phyloP scores from a whole-genome alignment of 768 basidiomycete species.

The Xerocomus spinulosus region DNA sequence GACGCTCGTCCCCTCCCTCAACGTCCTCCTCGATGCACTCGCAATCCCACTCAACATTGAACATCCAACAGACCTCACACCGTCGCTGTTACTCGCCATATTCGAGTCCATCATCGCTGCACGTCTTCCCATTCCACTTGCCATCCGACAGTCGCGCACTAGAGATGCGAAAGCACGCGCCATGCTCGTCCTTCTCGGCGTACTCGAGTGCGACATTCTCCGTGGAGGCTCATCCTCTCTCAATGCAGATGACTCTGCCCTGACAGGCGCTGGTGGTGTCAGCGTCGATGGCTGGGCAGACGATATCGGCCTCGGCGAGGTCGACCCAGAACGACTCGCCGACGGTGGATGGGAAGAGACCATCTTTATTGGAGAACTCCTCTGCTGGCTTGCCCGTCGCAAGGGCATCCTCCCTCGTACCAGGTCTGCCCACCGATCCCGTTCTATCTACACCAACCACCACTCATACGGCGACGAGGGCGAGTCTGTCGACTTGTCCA shows the following conservation, averaged over 20 bases:
- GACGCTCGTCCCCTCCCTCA: conserved; percentile 32
- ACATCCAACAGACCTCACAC: conserved; percentile 61
- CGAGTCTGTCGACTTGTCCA: conserved; percentile 19
- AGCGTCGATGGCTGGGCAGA: conserved; percentile 31
- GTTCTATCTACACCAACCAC: conserved; percentile 17
- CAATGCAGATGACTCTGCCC: conserved; percentile 27
- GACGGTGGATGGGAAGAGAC: conserved; percentile 62
- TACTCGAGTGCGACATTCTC: conserved; percentile 64
- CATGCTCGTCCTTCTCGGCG: conserved; percentile 73
- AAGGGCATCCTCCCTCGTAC: conserved; percentile 31
- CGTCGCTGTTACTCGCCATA: conserved; percentile 64
- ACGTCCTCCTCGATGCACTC: conserved; percentile 43
- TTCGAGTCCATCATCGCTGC: conserved; percentile 56
- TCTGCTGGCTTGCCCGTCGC: conserved; percentile 63
- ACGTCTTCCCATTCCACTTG: conserved; percentile 45
- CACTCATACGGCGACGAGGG: conserved; percentile 20
- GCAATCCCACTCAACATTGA: conserved; percentile 43
- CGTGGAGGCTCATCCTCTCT: conserved; percentile 52
- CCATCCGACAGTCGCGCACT: conserved; percentile 36
- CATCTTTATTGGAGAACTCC: conserved; percentile 58
- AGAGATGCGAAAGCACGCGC: conserved; percentile 47
- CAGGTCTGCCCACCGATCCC: conserved; percentile 1
- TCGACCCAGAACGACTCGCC: conserved; percentile 65
- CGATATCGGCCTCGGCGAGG: conserved; percentile 59
- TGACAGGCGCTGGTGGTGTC: conserved; percentile 18